phyloP scores from a whole-genome alignment of 2,329 filamentous ascomycete genomes.

The Cladosporium austrohemisphaericum region DNA sequence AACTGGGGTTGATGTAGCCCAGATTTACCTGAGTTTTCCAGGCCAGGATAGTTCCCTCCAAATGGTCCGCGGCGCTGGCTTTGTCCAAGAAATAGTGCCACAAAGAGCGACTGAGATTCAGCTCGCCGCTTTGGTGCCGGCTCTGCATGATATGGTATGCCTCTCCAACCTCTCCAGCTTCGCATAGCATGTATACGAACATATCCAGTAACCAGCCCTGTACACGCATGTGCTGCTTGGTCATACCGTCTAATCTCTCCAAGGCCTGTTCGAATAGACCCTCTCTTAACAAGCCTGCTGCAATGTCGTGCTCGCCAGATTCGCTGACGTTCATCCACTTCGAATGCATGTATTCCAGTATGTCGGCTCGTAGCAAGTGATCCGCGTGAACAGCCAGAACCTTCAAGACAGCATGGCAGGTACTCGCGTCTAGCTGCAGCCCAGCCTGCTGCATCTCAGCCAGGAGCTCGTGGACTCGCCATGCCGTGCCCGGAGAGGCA shows the following conservation, averaged over 20 bases:
- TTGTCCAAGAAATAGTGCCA: constrained; percentile 72
- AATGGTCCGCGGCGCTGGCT: constrained; percentile 60
- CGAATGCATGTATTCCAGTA: constrained; percentile 70
- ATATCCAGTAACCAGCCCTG: constrained; percentile 73
- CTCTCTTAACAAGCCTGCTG: constrained; percentile 73
- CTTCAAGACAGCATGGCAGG: constrained; percentile 70
- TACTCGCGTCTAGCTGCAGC: constrained; percentile 60
- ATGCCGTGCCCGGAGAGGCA: constrained; percentile 61
- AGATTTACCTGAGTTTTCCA: constrained; percentile 66
- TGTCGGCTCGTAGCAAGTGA: constrained; percentile 67
- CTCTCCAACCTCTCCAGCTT: constrained; percentile 71
- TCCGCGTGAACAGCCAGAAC: constrained; percentile 82
- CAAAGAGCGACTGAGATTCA: constrained; percentile 50
- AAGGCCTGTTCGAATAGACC: constrained; percentile 79
- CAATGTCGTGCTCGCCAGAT: constrained; percentile 62
- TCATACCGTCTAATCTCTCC: constrained; percentile 64
- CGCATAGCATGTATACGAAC: constrained; percentile 68
- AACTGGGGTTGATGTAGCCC: constrained; percentile 58
- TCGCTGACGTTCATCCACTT: constrained; percentile 65
- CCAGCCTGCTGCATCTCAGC: constrained; percentile 64
- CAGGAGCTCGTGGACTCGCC: constrained; percentile 60
- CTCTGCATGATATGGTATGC: constrained; percentile 65
- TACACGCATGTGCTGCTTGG: constrained; percentile 24
- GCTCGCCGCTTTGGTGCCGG: constrained; percentile 45
- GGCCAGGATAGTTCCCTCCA: constrained; percentile 62